Percentiles rank a stretch among this genome's conserved stretches.
Conservation (phyloP, 164 flowering plant species). For the Berberis vulgaris region DNA sequence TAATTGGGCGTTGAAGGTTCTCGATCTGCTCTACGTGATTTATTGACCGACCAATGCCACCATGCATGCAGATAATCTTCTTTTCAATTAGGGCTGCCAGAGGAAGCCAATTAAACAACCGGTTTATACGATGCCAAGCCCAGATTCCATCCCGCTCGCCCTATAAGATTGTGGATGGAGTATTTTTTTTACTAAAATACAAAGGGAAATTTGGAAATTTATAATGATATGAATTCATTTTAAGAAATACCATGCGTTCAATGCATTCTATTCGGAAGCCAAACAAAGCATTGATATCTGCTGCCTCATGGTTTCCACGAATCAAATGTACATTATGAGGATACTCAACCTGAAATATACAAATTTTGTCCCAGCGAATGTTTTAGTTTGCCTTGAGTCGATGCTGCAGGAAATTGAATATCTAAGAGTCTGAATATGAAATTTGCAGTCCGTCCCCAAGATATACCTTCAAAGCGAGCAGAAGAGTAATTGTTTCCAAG, state of each 20-base stretch:
- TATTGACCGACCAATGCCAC: slow-evolving; percentile 99
- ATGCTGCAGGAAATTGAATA: not conserved
- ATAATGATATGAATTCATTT: not conserved
- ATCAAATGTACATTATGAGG: slow-evolving; percentile 86
- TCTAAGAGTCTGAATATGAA: not conserved
- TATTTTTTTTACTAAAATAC: slow-evolving; percentile 1
- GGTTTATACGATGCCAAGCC: slow-evolving; percentile 96
- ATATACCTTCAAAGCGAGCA: slow-evolving; percentile 88
- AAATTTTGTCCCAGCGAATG: not conserved
- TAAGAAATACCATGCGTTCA: slow-evolving; percentile 82
- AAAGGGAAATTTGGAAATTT: not conserved
- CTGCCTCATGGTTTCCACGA: slow-evolving; percentile 99
- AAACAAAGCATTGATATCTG: slow-evolving; percentile 99
- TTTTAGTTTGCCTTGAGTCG: not conserved
- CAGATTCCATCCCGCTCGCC: slow-evolving; percentile 99
- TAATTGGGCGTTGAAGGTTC: slow-evolving; percentile 88
- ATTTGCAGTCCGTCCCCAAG: not conserved
- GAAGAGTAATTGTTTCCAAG: slow-evolving; percentile 83
- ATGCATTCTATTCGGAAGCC: slow-evolving; percentile 99
- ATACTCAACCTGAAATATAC: slow-evolving; percentile 66
- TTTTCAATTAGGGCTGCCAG: slow-evolving; percentile 95
- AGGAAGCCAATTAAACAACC: slow-evolving; percentile 98
- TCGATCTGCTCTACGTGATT: slow-evolving; percentile 97
- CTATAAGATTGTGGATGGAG: slow-evolving; percentile 30
- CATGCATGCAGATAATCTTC: slow-evolving; percentile 99